phyloP scores from a whole-genome alignment of 2,329 filamentous ascomycete species.

The Talaromyces sp. region DNA sequence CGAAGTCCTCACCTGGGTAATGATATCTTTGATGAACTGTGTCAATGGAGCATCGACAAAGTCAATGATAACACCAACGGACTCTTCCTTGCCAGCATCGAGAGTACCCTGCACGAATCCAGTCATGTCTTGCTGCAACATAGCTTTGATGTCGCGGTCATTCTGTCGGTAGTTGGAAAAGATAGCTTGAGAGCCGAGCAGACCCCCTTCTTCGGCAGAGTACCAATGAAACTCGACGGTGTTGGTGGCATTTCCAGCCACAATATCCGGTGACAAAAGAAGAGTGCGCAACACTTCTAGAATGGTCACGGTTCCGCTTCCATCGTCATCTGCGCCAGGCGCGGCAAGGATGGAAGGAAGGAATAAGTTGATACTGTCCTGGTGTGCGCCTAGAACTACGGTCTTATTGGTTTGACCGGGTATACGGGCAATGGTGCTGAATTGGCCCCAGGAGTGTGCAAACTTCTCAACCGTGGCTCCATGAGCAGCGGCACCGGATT shows the following conservation, averaged over 20 bases:
- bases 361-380: conserved; percentile 93
- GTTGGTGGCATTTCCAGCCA: conserved; percentile 70
- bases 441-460: conserved; percentile 80
- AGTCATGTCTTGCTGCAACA: conserved; percentile 99
- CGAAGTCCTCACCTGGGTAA: conserved; percentile 56
- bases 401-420: conserved; percentile 82
- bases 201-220: conserved; percentile 81
- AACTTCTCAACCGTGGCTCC: conserved; percentile 71
- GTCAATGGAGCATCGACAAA: conserved; percentile 81
- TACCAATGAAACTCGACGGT: conserved; percentile 98
- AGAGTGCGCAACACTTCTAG: conserved; percentile 84
- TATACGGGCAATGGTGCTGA: conserved; percentile 85
- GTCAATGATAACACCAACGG: conserved; percentile 88
- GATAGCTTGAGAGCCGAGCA: conserved; percentile 84
- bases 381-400: conserved; percentile 84
- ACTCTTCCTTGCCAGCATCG: conserved; percentile 76
- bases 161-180: conserved; percentile 75
- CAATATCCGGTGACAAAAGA: conserved; percentile 66
- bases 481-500: conserved; percentile 64
- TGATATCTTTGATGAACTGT: conserved; percentile 83
- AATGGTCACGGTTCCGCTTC: conserved; percentile 89
- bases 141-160: conserved; percentile 77
- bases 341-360: conserved; percentile 78
- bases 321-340: conserved; percentile 93
- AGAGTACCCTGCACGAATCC: conserved; percentile 80